Evolutionary conservation across 257 asterid genomes (phyloP).

Genomic region (Marsdenia floribunda): DNA sequence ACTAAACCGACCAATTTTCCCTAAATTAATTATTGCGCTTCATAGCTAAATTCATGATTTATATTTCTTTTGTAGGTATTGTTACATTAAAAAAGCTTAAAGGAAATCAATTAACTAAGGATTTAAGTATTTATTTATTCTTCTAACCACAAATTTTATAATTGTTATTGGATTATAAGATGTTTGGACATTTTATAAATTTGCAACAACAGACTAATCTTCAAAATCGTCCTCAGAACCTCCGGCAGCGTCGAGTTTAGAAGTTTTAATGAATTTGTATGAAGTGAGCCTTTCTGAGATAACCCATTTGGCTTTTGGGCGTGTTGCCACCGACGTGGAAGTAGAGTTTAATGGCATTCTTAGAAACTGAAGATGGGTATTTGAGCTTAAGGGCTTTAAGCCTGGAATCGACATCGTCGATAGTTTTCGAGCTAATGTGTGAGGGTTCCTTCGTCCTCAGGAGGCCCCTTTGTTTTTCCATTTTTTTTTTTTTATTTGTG

Average conservation of each 20-base stretch:
- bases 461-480: too few species aligned
- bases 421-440: slow-evolving; percentile 33
- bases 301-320: slow-evolving; percentile 86
- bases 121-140: too few species aligned
- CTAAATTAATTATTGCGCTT: too few species aligned
- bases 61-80: too few species aligned
- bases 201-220: slow-evolving; percentile 33
- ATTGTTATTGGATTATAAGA: too few species aligned
- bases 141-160: too few species aligned
- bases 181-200: too few species aligned
- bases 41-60: too few species aligned
- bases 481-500: too few species aligned
- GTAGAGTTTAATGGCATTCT: slow-evolving; percentile 67
- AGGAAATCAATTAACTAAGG: too few species aligned
- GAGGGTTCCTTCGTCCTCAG: slow-evolving; percentile 18
- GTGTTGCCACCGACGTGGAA: slow-evolving; percentile 89
- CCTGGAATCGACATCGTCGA: slow-evolving; percentile 70
- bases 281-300: slow-evolving; percentile 53
- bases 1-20: too few species aligned
- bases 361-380: slow-evolving; percentile 40
- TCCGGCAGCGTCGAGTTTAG: slow-evolving; percentile 37
- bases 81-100: too few species aligned
- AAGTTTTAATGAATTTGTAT: slow-evolving; percentile 53
- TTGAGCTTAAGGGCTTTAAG: slow-evolving; percentile 66
- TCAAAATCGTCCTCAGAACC: slow-evolving; percentile 34